Evolutionary conservation across 1,284 basidiomycete genomes (phyloP), one percentile per base, ranked within the genome.

Genomic region (Agroathelia rolfsii): DNA sequence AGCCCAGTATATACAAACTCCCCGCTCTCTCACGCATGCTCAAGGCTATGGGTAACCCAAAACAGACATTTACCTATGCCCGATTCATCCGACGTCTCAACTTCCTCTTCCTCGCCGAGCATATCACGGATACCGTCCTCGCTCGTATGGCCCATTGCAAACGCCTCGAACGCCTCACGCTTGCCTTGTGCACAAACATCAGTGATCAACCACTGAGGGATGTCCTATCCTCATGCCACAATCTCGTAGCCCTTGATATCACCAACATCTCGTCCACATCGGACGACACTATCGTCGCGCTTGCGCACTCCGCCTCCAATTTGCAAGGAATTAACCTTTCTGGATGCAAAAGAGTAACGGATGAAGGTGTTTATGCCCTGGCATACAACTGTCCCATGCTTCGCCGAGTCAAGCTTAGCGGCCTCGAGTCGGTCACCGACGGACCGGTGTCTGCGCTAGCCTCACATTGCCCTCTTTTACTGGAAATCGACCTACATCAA

Each of bases 291-390:
- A 63, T 93, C 38, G 58, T 73, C 24, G 72, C 72, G 18, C 68
- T 94, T 15, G 87, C 87, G 11, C 51, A 59, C 33, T 69, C 72
- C 19, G 86, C 87, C 32, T 72, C 64, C 40, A 76, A 78, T 38
- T 58, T 97, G 10, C 95, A 97, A 52, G 95, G 94, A 23, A 78
- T 97, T 53, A 98, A 97, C 53, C 62, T 98, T 26, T 76, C 76
- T 15, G 82, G 81, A 5, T 98, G 95, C 63, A 78, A 71, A 45
- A 67, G 69, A 38, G 71, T 98, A 24, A 82, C 87, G 7, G 85
- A 94, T 48, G 56, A 65, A 15, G 88, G 86, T 4, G 61, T 99
- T 19, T 55, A 77, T 32, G 76, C 80, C 2, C 66, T 98, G 15
- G 93, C 92, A 1, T 50, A 58, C 23, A 66, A 75, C 34, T 90